Evolutionary conservation across 306 rosid species (phyloP), one percentile per base, ranked within the genome.

Genomic region (Inga leiocalycina): DNA sequence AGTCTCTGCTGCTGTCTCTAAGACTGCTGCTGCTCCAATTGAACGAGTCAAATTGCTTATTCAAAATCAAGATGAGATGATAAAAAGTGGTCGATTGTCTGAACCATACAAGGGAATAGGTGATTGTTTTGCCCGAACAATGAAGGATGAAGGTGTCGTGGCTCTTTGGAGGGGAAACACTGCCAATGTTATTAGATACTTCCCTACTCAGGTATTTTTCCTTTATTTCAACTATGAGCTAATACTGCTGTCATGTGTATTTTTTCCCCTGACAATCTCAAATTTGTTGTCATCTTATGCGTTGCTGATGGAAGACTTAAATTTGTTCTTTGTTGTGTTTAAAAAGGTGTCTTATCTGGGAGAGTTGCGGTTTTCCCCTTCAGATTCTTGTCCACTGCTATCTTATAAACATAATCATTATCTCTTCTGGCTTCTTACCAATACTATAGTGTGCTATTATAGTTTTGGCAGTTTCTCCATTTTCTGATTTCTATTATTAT

Each of bases 21-120:
- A 94, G 89, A 90, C 98, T 3, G 98, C 98, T 44, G 97, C 97
- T 27, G 98, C 97, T 82, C 98, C 98, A 24, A 94, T 94, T 78
- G 98, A 94, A 66, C 95, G 97, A 59, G 89, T 94, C 51, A 92
- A 92, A 64, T 83, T 94, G 13, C 91, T 94, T 22, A 92, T 94
- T 39, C 98, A 94, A 75, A 94, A 94, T 72, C 98, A 94, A 88
- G 96, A 92, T 86, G 98, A 92, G 84, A 90, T 94, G 98, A 71
- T 92, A 72, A 92, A 90, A 77, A 77, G 90, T 69, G 98, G 97
- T 73, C 87, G 98, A 48, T 88, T 94, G 34, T 92, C 97, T 70
- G 87, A 92, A 71, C 97, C 98, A 4, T 94, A 94, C 79, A 94
- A 94, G 87, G 98, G 97, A 41, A 94, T 94, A 69, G 15, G 45